Base-by-base conservation (phyloP, 192 early-diverging fungal genomes). In the Coemansia furcata region DNA sequence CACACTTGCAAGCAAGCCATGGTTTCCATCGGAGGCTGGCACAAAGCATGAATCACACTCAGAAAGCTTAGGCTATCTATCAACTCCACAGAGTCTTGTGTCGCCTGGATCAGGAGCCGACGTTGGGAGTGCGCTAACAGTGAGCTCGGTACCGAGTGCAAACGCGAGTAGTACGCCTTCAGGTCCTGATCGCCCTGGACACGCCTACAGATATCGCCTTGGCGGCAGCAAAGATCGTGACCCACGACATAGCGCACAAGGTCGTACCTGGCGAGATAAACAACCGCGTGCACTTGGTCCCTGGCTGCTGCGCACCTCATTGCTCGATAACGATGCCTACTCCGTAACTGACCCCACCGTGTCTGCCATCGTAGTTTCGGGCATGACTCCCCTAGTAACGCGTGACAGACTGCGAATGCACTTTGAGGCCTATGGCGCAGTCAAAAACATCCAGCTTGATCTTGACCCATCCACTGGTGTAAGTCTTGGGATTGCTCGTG, bases 381-480 rank as follows among this genome's bases (percentile, higher is more conserved):
- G 63, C 6, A 83, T 85, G 72, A 70, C 78, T 0, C 78, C 78
- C 7, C 72, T 82, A 39, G 70, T 77, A 29, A 85, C 83, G 10
- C 6, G 63, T 9, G 74, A 77, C 47, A 69, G 78, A 42, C 65
- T 85, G 47, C 68, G 73, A 4, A 46, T 71, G 9, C 79, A 78
- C 49, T 82, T 81, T 71, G 52, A 62, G 38, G 35, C 59, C 15
- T 85, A 73, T 50, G 83, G 83, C 6, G 72, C 73, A 6, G 71
- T 85, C 33, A 68, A 69, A 35, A 42, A 62, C 4, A 61, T 85
- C 7, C 69, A 73, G 21, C 63, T 85, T 30, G 83, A 62, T 3
- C 73, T 74, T 40, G 79, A 78, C 42, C 79, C 73, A 29, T 71
- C 73, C 11, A 85, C 84, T 5, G 84, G 84, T 14, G 71, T 74